Evolutionary conservation across 1,284 basidiomycete species (phyloP).

Genomic region (Austroboletus rostrupii): DNA sequence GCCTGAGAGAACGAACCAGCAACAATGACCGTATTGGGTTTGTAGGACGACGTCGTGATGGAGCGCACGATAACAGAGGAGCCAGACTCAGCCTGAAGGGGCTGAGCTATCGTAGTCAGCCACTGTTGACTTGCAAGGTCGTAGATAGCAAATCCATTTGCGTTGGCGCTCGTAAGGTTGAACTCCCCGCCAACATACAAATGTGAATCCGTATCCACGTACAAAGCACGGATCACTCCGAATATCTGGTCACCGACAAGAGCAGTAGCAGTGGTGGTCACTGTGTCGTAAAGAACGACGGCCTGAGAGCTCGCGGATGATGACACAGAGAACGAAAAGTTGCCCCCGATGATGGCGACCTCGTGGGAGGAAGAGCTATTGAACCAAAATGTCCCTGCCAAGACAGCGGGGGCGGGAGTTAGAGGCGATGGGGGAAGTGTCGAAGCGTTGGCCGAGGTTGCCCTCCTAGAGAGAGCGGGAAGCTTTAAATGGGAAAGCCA

Average conservation of each 20-base stretch:
- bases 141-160: slow-evolving; percentile 73
- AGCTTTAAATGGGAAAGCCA: slow-evolving; percentile 53
- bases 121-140: slow-evolving; percentile 63
- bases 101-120: slow-evolving; percentile 53
- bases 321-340: slow-evolving; percentile 67
- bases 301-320: slow-evolving; percentile 47
- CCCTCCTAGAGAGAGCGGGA: slow-evolving; percentile 51
- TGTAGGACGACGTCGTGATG: slow-evolving; percentile 62
- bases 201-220: slow-evolving; percentile 57
- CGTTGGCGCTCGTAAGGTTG: slow-evolving; percentile 49
- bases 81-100: slow-evolving; percentile 53
- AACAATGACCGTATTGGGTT: slow-evolving; percentile 69
- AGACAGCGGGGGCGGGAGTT: slow-evolving; percentile 72
- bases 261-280: slow-evolving; percentile 46
- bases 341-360: slow-evolving; percentile 83
- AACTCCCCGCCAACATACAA: slow-evolving; percentile 85
- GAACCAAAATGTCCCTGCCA: slow-evolving; percentile 88
- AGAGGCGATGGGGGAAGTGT: slow-evolving; percentile 54
- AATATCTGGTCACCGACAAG: slow-evolving; percentile 59
- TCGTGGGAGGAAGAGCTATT: slow-evolving; percentile 67
- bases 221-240: slow-evolving; percentile 71
- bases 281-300: slow-evolving; percentile 73
- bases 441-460: slow-evolving; percentile 39
- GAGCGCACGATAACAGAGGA: slow-evolving; percentile 68
- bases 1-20: slow-evolving; percentile 84